phyloP scores from a whole-genome alignment of 768 basidiomycete genomes.

The Xerocomus spinulosus region DNA sequence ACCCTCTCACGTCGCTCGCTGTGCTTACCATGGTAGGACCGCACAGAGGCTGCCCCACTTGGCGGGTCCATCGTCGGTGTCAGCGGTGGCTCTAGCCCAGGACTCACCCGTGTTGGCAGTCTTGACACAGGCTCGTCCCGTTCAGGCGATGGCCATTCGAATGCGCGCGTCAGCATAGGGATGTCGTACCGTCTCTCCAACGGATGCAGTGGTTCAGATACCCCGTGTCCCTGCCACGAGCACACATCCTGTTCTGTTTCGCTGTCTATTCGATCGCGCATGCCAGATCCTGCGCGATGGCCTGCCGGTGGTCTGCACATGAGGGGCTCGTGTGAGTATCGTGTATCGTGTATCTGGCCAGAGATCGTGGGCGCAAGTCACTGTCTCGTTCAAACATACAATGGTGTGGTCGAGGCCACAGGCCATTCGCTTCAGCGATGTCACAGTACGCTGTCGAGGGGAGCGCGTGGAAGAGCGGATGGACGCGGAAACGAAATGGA shows the following conservation, averaged over 20 bases:
- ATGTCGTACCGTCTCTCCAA: conserved; percentile 15
- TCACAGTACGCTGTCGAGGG: conserved; percentile 3
- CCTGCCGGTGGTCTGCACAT: conserved; percentile 23
- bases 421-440: conserved; percentile 19
- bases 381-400: conserved; percentile 15
- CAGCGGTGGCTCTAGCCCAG: conserved; percentile 10
- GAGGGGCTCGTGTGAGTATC: conserved; percentile 22
- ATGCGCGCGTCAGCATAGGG: conserved; percentile 16
- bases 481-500: conserved; percentile 26
- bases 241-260: conserved; percentile 45
- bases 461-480: conserved; percentile 13
- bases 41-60: conserved; percentile 1
- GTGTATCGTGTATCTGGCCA: conserved; percentile 6
- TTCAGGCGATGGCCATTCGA: conserved; percentile 23
- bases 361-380: conserved; percentile 18
- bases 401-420: conserved; percentile 14
- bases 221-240: conserved; percentile 22
- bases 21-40: conserved; percentile 21
- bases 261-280: conserved; percentile 31
- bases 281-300: conserved; percentile 8
- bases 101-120: conserved; percentile 9
- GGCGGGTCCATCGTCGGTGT: conserved; percentile 14
- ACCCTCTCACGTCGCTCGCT: neutral
- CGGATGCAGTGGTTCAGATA: conserved; percentile 6
- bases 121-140: conserved; percentile 12